A percentile compares a stretch with the other conserved stretches of the same genome.
These are phyloP conservation scores for Avena insularis DNA, from an alignment of 176 grass and related monocot species.

Conservation along the genomic window DNA sequence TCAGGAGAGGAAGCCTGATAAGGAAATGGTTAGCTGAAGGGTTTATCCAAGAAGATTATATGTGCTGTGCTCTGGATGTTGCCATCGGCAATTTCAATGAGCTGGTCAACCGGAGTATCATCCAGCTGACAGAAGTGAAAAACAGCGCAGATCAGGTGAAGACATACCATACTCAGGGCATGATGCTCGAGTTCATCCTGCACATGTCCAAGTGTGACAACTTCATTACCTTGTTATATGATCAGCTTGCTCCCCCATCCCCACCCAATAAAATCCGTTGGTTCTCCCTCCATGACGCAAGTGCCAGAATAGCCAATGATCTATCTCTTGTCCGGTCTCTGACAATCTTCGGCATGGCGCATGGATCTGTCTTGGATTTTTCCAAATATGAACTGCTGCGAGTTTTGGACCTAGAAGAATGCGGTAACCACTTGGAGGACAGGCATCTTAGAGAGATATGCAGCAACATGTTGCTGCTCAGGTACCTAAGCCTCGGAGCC, in stretches of 20 bases:
- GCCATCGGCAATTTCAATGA: not conserved
- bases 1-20: not conserved
- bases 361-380: not conserved
- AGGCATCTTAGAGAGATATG: not conserved
- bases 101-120: not conserved
- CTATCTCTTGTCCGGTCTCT: not conserved
- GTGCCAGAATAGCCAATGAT: not conserved
- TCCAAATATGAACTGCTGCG: not conserved
- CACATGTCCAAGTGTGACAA: slow-evolving; percentile 23
- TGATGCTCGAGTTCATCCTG: slow-evolving; percentile 5
- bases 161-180: slow-evolving; percentile 18
- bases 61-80: too few relatives aligned
- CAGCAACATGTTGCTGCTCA: not conserved
- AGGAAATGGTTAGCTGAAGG: slow-evolving; percentile 3
- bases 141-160: not conserved
- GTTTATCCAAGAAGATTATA: slow-evolving; percentile 12
- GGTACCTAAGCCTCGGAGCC: not conserved
- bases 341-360: not conserved
- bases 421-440: not conserved
- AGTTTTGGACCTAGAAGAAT: slow-evolving; percentile 29
- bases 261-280: slow-evolving; percentile 6
- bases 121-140: not conserved
- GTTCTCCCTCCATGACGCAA: not conserved
- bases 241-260: not conserved
- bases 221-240: slow-evolving; percentile 9